A percentile compares a stretch with the other conserved stretches of the same genome.
Evolutionary conservation across 805 yeast species (phyloP).

Genomic region (Yamadazyma takamatsuzukensis): DNA sequence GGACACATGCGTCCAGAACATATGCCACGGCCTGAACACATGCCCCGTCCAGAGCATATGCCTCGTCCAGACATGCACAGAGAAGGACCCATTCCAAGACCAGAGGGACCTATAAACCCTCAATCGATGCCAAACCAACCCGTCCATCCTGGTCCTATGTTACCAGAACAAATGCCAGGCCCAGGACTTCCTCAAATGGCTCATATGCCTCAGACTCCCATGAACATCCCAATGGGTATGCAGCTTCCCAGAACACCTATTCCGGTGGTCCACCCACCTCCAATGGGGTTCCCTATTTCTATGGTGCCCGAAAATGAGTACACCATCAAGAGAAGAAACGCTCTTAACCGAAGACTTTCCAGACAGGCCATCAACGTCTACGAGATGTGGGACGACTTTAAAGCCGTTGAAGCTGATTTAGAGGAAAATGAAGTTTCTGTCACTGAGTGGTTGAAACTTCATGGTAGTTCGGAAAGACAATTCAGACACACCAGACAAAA

Average conservation of each 20-base stretch:
- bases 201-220: too few species aligned
- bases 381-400: conserved; percentile 35
- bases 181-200: too few species aligned
- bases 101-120: too few species aligned
- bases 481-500: conserved; percentile 25
- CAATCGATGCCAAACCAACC: too few species aligned
- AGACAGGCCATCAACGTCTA: conserved; percentile 24
- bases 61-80: too few species aligned
- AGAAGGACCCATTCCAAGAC: background rate
- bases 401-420: conserved; percentile 21
- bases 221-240: too few species aligned
- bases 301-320: conserved; percentile 6
- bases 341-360: conserved; percentile 21
- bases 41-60: too few species aligned
- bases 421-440: conserved; percentile 20
- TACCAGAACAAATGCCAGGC: too few species aligned
- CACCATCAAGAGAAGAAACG: conserved; percentile 14
- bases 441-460: conserved; percentile 29
- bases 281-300: background rate
- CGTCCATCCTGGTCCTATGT: too few species aligned
- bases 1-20: too few species aligned
- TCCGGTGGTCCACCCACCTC: background rate
- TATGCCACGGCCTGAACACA: too few species aligned
- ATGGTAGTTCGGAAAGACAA: conserved; percentile 26
- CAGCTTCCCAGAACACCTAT: background rate